These are phyloP conservation scores for Fusarium stilboides DNA, from an alignment of 2,329 filamentous ascomycete genomes.

Conservation along the genomic window DNA sequence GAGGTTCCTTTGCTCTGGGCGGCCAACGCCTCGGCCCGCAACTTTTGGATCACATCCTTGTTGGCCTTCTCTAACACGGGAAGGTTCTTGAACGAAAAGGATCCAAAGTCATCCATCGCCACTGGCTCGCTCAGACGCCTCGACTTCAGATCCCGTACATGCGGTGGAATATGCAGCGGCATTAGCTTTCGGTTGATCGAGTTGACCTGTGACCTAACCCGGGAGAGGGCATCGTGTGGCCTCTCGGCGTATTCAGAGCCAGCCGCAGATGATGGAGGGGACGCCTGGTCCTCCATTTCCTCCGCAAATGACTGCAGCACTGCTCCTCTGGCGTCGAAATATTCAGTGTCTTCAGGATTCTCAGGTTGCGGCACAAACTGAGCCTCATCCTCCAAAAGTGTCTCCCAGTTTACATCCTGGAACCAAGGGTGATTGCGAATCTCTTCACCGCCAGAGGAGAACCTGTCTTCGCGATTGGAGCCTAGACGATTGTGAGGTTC, in stretches of 20 bases:
- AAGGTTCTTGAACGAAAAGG: slow-evolving; percentile 96
- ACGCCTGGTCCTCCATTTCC: slow-evolving; percentile 90
- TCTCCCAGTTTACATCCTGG: slow-evolving; percentile 87
- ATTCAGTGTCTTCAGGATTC: slow-evolving; percentile 97
- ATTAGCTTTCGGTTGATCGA: slow-evolving; percentile 91
- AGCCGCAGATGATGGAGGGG: slow-evolving; percentile 78
- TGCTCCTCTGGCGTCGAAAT: slow-evolving; percentile 93
- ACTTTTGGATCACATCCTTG: slow-evolving; percentile 97
- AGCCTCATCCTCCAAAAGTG: slow-evolving; percentile 92
- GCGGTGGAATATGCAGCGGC: slow-evolving; percentile 95
- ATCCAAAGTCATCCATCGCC: slow-evolving; percentile 92
- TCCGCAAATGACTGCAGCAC: slow-evolving; percentile 93
- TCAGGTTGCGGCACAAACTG: slow-evolving; percentile 94
- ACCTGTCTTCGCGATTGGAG: slow-evolving; percentile 88
- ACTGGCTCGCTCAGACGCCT: slow-evolving; percentile 92
- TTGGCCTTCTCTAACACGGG: slow-evolving; percentile 98
- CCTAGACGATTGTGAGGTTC: slow-evolving; percentile 87
- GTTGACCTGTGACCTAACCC: slow-evolving; percentile 88
- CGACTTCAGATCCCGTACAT: slow-evolving; percentile 91
- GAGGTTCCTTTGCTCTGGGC: slow-evolving; percentile 69
- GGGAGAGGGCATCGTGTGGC: slow-evolving; percentile 93
- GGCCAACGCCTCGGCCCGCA: slow-evolving; percentile 90
- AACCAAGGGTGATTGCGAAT: slow-evolving; percentile 95
- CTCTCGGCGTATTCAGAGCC: slow-evolving; percentile 86
- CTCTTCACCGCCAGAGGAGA: slow-evolving; percentile 86